These are phyloP conservation scores for Sporothrix globosa DNA, from an alignment of 2,329 filamentous ascomycete genomes.

Conservation along the genomic window DNA sequence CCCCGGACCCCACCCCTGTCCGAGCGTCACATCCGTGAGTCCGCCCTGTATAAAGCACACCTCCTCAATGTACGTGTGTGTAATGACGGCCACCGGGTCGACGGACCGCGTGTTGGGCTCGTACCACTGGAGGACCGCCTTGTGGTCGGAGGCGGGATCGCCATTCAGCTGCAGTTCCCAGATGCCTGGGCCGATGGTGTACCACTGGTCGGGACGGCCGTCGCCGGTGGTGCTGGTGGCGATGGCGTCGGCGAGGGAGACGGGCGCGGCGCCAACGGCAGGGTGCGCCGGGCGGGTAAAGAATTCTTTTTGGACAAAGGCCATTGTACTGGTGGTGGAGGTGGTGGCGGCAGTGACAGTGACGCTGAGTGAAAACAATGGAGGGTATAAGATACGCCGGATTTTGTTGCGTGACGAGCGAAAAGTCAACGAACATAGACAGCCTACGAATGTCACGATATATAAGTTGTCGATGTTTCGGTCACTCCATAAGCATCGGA, in stretches of 20 bases:
- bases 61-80: conserved; percentile 28
- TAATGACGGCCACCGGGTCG: conserved; percentile 13
- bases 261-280: conserved; percentile 2
- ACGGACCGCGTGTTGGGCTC: conserved; percentile 20
- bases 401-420: not conserved
- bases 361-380: not conserved
- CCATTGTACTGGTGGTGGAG: not conserved
- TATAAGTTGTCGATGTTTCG: conserved; percentile 1
- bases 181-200: conserved; percentile 29
- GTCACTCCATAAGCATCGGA: not conserved
- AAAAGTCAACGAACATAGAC: not conserved
- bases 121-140: conserved; percentile 26
- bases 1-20: conserved; percentile 20
- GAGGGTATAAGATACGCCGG: not conserved
- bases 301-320: conserved; percentile 21
- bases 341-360: not conserved
- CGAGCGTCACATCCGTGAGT: conserved; percentile 18
- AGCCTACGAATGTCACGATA: not conserved
- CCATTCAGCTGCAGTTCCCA: conserved; percentile 27
- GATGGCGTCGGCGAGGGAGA: not conserved
- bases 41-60: conserved; percentile 23
- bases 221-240: conserved; percentile 4
- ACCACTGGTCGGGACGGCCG: conserved; percentile 22
- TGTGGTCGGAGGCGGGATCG: conserved; percentile 16
- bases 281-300: conserved; percentile 11